Conservation (phyloP, 1,139 yeast genomes). For the Lodderomyces margitis region DNA sequence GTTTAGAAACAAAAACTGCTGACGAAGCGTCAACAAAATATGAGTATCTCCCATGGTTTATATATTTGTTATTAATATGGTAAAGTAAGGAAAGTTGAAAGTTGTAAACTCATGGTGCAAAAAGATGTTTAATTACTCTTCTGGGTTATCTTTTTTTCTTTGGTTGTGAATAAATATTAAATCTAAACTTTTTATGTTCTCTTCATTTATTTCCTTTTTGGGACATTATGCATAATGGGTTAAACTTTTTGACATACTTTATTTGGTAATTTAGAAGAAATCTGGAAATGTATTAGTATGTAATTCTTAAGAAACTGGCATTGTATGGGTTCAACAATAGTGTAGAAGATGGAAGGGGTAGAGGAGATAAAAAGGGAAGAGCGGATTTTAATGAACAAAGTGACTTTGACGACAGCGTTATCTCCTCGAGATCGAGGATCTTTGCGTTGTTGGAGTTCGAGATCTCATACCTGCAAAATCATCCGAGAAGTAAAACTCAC, state of each 20-base stretch:
- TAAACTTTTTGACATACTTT: not conserved
- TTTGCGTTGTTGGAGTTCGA: not conserved
- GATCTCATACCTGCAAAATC: not conserved
- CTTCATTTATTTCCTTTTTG: constrained; percentile 2
- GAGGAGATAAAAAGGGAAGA: not conserved
- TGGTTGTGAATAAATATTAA: not conserved
- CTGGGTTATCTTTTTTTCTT: not conserved
- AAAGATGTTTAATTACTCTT: not conserved
- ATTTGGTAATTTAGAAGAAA: constrained; percentile 1
- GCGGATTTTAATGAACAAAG: too few relatives aligned
- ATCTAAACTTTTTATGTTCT: not conserved
- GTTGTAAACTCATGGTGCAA: not conserved
- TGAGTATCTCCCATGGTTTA: not conserved
- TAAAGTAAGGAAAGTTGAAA: constrained; percentile 5
- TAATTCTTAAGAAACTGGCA: too few relatives aligned
- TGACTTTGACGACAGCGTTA: too few relatives aligned
- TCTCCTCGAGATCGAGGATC: too few relatives aligned
- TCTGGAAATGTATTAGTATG: too few relatives aligned
- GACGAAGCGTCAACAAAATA: not conserved
- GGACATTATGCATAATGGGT: constrained; percentile 2
- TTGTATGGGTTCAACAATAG: not conserved
- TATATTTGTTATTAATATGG: constrained; percentile 6
- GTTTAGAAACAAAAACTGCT: not conserved
- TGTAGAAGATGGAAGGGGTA: not conserved
- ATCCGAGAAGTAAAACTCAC: too few relatives aligned